Conservation (phyloP, 352 stramenopile genomes). For the Phytophthora sojae region DNA sequence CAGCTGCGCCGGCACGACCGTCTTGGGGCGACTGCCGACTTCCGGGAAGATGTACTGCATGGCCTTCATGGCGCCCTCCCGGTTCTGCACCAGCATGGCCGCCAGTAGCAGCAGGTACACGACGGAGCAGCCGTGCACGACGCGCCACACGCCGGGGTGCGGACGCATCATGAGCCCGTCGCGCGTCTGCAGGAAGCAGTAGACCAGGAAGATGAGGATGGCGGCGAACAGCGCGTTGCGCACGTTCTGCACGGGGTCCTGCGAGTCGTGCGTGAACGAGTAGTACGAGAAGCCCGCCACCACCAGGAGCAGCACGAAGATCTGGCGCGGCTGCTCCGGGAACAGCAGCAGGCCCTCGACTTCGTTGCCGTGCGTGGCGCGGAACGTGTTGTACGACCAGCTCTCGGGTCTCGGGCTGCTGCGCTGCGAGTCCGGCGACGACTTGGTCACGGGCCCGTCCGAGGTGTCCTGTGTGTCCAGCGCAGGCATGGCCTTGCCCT, state of each 20-base stretch:
- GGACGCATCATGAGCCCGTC: slow-evolving; percentile 83
- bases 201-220: slow-evolving; percentile 84
- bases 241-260: slow-evolving; percentile 72
- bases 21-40: slow-evolving; percentile 58
- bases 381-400: slow-evolving; percentile 69
- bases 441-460: neutral
- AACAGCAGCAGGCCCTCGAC: slow-evolving; percentile 79
- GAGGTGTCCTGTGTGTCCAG: slow-evolving; percentile 15
- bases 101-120: slow-evolving; percentile 82
- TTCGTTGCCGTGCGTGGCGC: slow-evolving; percentile 58
- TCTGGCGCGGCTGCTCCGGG: slow-evolving; percentile 79
- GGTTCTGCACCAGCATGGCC: slow-evolving; percentile 76
- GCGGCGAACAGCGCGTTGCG: slow-evolving; percentile 67
- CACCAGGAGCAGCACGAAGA: slow-evolving; percentile 71
- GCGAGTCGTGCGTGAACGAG: slow-evolving; percentile 83
- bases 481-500: slow-evolving; percentile 9
- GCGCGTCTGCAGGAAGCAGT: slow-evolving; percentile 86
- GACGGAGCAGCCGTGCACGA: slow-evolving; percentile 83
- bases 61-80: slow-evolving; percentile 57
- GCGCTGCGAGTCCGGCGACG: slow-evolving; percentile 4
- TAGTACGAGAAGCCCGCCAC: slow-evolving; percentile 78
- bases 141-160: slow-evolving; percentile 79
- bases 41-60: slow-evolving; percentile 85
- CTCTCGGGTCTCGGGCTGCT: slow-evolving; percentile 35
- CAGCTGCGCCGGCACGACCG: slow-evolving; percentile 32